A percentile compares a stretch with the other conserved stretches of the same genome.
Evolutionary conservation across 805 yeast genomes (phyloP).

Genomic region (Yarrowia sp.): DNA sequence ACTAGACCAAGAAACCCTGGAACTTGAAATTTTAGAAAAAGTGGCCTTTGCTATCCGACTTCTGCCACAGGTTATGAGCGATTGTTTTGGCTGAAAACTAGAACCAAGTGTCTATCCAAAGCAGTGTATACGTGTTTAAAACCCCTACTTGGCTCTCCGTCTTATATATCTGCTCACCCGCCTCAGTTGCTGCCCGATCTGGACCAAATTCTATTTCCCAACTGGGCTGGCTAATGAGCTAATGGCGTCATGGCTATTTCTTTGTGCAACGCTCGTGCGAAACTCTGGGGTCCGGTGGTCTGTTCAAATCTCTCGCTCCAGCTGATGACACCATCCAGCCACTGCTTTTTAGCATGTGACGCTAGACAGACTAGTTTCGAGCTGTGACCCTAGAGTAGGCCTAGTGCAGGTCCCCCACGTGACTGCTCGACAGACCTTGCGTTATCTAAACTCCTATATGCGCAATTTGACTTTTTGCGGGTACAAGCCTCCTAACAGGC

Average conservation of each 20-base stretch:
- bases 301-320: too few relatives aligned
- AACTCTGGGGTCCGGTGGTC: too few relatives aligned
- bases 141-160: too few relatives aligned
- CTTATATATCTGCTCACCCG: too few relatives aligned
- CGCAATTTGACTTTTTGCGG: constrained; percentile 13
- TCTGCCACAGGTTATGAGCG: neutral
- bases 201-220: neutral
- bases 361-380: too few relatives aligned
- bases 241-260: constrained; percentile 3
- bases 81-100: neutral
- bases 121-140: too few relatives aligned
- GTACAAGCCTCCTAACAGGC: constrained; percentile 20
- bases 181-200: constrained; percentile 7
- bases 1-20: constrained; percentile 71
- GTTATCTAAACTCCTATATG: constrained; percentile 23
- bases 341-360: too few relatives aligned
- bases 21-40: neutral
- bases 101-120: too few relatives aligned
- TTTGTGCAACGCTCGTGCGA: too few relatives aligned
- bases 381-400: too few relatives aligned
- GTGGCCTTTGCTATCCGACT: neutral
- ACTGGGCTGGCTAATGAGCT: constrained; percentile 19
- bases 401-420: constrained; percentile 4
- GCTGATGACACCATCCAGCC: neutral
- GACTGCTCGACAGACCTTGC: constrained; percentile 18